Base-by-base conservation (phyloP, 2,329 filamentous ascomycete species). In the Xylariaceae sp. region DNA sequence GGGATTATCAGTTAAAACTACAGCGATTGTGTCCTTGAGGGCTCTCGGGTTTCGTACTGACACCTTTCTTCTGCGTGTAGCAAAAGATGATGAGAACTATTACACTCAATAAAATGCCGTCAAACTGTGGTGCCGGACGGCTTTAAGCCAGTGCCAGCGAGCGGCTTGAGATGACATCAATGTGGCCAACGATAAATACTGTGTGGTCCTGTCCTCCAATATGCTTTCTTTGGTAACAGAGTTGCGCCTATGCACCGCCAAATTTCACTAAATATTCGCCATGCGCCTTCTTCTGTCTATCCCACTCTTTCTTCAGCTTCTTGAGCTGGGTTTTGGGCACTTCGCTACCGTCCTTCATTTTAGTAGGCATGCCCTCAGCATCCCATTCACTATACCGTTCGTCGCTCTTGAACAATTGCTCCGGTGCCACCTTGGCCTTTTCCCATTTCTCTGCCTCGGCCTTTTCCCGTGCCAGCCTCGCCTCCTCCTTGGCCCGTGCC, bases 221-320 rank as follows among this genome's bases (percentile, higher is more conserved):
- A 16, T 6, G 16, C 21, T 41, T 27, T 18, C 27, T 26, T 11
- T 44, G 32, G 15, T 13, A 23, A 6, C 6, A 23, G 21, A 30
- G 3, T 32, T 24, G 20, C 40, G 16, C 42, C 41, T 58, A 67
- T 24, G 60, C 57, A 24, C 43, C 58, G 6, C 69, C 70, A 52
- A 72, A 70, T 56, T 73, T 74, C n/a, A 60, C 63, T 32, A 68
- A 50, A 55, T 66, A 88, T 58, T 86, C 84, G 59, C 92, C 87
- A 70, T 92, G 87, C 53, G 83, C 71, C 80, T 93, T 95, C 80
- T 92, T 94, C 77, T 97, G 93, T 69, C 81, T 86, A 64, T 95
- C 89, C 90, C 90, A 96, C 50, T 91, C 87, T 78, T 97, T 97
- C 74, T 80, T 86, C 63, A 96, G 72, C 77, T 91, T 92, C 81